Evolutionary conservation across 1,284 basidiomycete species (phyloP).

Genomic region (Ustilago sp.): DNA sequence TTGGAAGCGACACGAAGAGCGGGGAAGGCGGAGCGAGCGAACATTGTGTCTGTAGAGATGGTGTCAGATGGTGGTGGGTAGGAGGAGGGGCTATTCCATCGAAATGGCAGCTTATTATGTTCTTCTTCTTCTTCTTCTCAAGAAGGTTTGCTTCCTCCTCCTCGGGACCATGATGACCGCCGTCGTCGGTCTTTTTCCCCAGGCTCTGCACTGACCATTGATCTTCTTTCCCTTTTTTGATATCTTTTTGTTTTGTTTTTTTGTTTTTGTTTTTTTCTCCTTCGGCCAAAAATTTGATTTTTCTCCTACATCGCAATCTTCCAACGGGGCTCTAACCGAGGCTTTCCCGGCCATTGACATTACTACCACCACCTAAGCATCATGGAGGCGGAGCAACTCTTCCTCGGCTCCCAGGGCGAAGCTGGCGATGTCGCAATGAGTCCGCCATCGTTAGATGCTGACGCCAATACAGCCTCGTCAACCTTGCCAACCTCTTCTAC

Average conservation of each 20-base stretch:
- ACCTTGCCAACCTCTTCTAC: slow-evolving; percentile 29
- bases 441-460: not conserved
- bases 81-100: not conserved
- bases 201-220: slow-evolving; percentile 27
- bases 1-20: slow-evolving; percentile 47
- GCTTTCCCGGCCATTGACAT: not conserved
- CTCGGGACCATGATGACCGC: not conserved
- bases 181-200: not conserved
- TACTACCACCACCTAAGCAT: slow-evolving; percentile 2
- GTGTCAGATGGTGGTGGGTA: slow-evolving; percentile 1
- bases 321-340: not conserved
- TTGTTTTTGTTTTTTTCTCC: not conserved
- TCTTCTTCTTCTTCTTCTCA: not conserved
- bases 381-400: slow-evolving; percentile 37
- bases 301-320: not conserved
- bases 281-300: not conserved
- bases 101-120: not conserved
- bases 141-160: not conserved
- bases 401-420: slow-evolving; percentile 23
- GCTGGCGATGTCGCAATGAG: slow-evolving; percentile 20
- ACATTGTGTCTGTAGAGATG: slow-evolving; percentile 28
- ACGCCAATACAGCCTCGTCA: slow-evolving; percentile 1
- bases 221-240: not conserved
- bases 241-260: not conserved
- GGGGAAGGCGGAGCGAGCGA: slow-evolving; percentile 47